phyloP scores from a whole-genome alignment of 2,329 filamentous ascomycete genomes.

The Aureobasidium sp. region DNA sequence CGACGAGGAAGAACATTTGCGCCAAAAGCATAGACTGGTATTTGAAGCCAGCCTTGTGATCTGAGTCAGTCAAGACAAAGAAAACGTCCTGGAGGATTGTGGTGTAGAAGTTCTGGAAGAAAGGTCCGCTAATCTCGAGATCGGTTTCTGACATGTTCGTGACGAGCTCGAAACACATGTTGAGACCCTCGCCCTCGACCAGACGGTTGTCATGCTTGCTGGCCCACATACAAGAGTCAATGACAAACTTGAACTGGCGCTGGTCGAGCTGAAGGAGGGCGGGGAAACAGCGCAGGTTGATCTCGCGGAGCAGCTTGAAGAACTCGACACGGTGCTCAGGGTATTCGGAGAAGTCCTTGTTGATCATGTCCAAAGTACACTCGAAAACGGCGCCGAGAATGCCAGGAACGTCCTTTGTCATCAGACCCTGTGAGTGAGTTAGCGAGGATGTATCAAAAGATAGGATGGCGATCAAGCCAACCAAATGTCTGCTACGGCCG shows the following conservation, averaged over 20 bases:
- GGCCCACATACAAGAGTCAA: slow-evolving; percentile 99
- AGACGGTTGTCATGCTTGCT: slow-evolving; percentile 99
- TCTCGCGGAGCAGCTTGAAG: slow-evolving; percentile 91
- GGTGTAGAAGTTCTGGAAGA: slow-evolving; percentile 97
- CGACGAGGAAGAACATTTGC: slow-evolving; percentile 94
- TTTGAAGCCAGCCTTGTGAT: slow-evolving; percentile 99
- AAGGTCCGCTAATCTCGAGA: slow-evolving; percentile 75
- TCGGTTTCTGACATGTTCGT: slow-evolving; percentile 96
- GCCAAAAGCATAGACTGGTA: slow-evolving; percentile 90
- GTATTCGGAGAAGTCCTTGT: slow-evolving; percentile 99
- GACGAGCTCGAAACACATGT: slow-evolving; percentile 96
- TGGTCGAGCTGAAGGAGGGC: slow-evolving; percentile 89
- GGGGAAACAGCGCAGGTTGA: slow-evolving; percentile 96
- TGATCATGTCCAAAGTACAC: slow-evolving; percentile 98
- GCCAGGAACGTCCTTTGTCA: slow-evolving; percentile 95
- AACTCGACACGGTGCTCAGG: slow-evolving; percentile 99
- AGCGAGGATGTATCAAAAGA: slow-evolving; percentile 24
- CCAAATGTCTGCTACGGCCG: slow-evolving; percentile 45
- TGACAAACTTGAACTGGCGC: slow-evolving; percentile 97
- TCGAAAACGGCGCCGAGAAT: slow-evolving; percentile 99
- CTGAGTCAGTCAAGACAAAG: slow-evolving; percentile 93
- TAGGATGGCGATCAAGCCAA: slow-evolving; percentile 9
- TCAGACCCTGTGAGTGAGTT: slow-evolving; percentile 57
- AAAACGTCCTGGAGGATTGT: slow-evolving; percentile 95
- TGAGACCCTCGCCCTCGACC: slow-evolving; percentile 90